phyloP scores from a whole-genome alignment of 148 eudicot genomes.

The Dysphania ambrosioides region DNA sequence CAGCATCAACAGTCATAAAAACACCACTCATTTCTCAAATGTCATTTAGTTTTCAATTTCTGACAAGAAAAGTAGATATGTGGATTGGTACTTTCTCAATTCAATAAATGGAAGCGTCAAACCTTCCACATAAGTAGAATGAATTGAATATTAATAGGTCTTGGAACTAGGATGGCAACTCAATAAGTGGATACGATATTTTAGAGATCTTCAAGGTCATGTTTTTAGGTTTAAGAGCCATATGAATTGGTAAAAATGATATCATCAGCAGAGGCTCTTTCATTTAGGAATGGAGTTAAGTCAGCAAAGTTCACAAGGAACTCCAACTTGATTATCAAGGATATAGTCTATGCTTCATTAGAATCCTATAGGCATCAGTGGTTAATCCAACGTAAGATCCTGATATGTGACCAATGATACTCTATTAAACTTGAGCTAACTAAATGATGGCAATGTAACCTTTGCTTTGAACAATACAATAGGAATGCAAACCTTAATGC shows the following conservation, averaged over 20 bases:
- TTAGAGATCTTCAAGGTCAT: background rate
- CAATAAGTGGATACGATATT: background rate
- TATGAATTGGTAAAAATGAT: background rate
- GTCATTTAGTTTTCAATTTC: background rate
- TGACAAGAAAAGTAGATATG: background rate
- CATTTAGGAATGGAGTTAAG: background rate
- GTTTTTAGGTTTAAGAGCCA: background rate
- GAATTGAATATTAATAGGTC: background rate
- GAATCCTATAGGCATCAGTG: background rate
- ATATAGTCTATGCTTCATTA: background rate
- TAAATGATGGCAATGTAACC: background rate
- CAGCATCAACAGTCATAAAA: too few species aligned
- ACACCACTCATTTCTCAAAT: background rate
- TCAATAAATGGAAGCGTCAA: background rate
- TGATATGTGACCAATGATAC: background rate
- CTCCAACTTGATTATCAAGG: background rate
- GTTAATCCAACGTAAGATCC: background rate
- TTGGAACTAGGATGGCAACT: background rate
- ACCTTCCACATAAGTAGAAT: background rate
- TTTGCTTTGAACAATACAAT: background rate
- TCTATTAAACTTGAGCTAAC: background rate
- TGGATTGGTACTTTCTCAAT: too few species aligned
- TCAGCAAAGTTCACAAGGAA: background rate
- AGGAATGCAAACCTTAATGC: background rate
- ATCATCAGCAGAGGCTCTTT: background rate